phyloP scores from a whole-genome alignment of 148 eudicot genomes.

The Chenopodium berlandieri region DNA sequence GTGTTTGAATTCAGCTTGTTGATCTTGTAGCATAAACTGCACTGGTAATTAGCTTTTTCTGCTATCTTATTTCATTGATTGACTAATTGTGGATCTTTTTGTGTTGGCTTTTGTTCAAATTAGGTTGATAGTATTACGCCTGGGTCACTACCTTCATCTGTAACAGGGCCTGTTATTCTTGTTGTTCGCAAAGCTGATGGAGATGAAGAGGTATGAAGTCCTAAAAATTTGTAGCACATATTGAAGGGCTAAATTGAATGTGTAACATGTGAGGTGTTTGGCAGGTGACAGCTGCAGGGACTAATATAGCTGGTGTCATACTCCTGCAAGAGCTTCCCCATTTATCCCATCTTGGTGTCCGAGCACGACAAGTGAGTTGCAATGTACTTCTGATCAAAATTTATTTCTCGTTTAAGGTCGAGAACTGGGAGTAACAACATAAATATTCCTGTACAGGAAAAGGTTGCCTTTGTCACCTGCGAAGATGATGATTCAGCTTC shows the following conservation, averaged over 20 bases:
- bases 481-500: constrained; percentile 78
- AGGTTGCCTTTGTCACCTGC: constrained; percentile 93
- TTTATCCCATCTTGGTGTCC: constrained; percentile 97
- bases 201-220: constrained; percentile 82
- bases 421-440: constrained; percentile 9
- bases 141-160: constrained; percentile 70
- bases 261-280: constrained; percentile 16
- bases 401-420: constrained; percentile 1
- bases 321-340: constrained; percentile 98
- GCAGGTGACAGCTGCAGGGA: constrained; percentile 95
- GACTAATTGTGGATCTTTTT: neutral
- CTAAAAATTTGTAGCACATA: constrained; percentile 8
- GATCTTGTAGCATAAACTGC: neutral
- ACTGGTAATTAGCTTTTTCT: neutral
- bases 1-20: neutral
- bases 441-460: constrained; percentile 61
- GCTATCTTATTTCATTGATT: neutral
- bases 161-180: constrained; percentile 80
- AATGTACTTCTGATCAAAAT: neutral
- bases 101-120: constrained; percentile 16
- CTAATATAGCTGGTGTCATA: constrained; percentile 71
- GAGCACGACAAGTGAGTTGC: constrained; percentile 85
- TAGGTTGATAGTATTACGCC: constrained; percentile 86
- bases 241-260: neutral
- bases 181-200: constrained; percentile 90